Conservation (phyloP, 805 yeast species). For the Kazachstania africana region DNA sequence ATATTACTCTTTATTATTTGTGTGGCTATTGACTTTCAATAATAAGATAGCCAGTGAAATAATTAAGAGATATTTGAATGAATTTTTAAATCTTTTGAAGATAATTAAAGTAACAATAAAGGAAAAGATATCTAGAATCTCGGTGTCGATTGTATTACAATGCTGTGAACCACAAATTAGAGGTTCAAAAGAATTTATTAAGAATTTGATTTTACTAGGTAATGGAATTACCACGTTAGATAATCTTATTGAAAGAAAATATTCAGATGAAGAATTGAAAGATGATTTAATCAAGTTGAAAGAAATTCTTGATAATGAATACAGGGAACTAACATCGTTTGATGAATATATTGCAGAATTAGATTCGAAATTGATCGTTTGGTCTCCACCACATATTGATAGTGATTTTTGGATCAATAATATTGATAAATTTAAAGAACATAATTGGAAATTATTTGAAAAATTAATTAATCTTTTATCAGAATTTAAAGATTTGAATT, state of each 20-base stretch:
- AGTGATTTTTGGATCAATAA: slow-evolving; percentile 87
- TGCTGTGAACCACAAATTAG: slow-evolving; percentile 32
- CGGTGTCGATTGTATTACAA: slow-evolving; percentile 64
- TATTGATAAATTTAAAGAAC: slow-evolving; percentile 59
- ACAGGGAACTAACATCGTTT: slow-evolving; percentile 72
- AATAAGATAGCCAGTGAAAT: slow-evolving; percentile 37
- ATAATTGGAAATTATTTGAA: slow-evolving; percentile 62
- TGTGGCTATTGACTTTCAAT: slow-evolving; percentile 82
- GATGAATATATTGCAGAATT: slow-evolving; percentile 86
- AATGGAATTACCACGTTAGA: slow-evolving; percentile 61
- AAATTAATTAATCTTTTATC: slow-evolving; percentile 43
- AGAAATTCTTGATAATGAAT: slow-evolving; percentile 56
- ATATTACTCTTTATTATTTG: slow-evolving; percentile 62
- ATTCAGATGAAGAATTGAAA: slow-evolving; percentile 88
- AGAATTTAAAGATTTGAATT: slow-evolving; percentile 22
- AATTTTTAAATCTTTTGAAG: slow-evolving; percentile 32
- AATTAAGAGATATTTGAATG: slow-evolving; percentile 41
- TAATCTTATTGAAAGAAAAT: slow-evolving; percentile 72
- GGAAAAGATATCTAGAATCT: slow-evolving; percentile 78
- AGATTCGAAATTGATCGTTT: slow-evolving; percentile 60
- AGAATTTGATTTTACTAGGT: slow-evolving; percentile 58
- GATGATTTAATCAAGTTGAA: slow-evolving; percentile 52
- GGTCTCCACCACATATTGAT: slow-evolving; percentile 89
- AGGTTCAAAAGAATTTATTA: slow-evolving; percentile 38
- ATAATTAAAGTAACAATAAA: slow-evolving; percentile 75